Evolutionary conservation across 352 stramenopile species (phyloP), one percentile per base, ranked within the genome.

Genomic region (Phytophthora palmivora): DNA sequence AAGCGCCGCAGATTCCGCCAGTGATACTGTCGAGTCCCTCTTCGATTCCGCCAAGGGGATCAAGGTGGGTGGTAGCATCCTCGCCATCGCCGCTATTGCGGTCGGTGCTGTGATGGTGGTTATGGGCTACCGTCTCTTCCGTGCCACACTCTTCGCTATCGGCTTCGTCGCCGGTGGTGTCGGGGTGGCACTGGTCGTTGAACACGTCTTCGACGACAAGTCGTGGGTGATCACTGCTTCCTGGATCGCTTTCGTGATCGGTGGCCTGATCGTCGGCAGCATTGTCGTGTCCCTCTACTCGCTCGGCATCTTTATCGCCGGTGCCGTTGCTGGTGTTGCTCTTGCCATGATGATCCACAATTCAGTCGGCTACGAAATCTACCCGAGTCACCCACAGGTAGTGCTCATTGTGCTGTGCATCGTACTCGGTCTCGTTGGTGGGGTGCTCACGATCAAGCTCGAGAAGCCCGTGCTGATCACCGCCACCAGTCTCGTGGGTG

Each of bases 101-200:
- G 55, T 65, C 14, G 70, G 65, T 3, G 65, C 55, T 16, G 55
- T 72, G 10, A 66, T 75, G 70, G 42, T 73, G 3, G 43, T 55
- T n/a, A 66, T 76, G 30, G 85, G 85, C 46, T 92, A 92, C 65
- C 77, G 78, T 12, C 57, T 90, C 45, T 86, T 92, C 58, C 77
- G 82, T 6, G 53, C 43, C 19, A 65, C 82, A 16, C 72, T 91
- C 28, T 89, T 91, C 39, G 53, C 77, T 15, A 62, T 73, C 15
- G 80, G 78, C 15, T 89, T 89, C 55, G 59, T 78, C n/a, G 60
- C 74, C 21, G 82, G 78, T 28, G 75, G 79, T 12, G 74, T 89
- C 8, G 41, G 54, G 0, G 28, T 86, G 19, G 76, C 78, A 2
- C 67, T 76, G 15, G 32, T 74, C 22, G 63, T 74, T 3, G 82